Base-by-base conservation (phyloP, 495 filamentous ascomycete species). In the Penicillium ucsense region DNA sequence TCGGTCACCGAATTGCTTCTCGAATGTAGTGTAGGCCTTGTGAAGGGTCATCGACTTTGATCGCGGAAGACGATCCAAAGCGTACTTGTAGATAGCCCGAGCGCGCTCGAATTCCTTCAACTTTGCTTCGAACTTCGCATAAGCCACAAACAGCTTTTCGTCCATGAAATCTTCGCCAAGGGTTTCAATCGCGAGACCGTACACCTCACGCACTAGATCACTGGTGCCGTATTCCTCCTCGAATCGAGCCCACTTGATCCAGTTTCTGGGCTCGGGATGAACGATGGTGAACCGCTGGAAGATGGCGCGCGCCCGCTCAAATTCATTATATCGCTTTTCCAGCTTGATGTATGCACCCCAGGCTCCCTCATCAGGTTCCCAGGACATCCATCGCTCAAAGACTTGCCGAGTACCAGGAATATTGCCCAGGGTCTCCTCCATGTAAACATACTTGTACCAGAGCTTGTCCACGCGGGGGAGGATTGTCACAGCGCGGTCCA, bases 371-470 rank as follows among this genome's bases (percentile, higher is more conserved):
- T 95, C 88, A 4, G 92, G 92, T 64, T 96, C 86, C 92, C 92
- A 98, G 47, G 85, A 82, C 85, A 97, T 89, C 94, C 94, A 98
- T 38, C 92, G 75, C 70, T 98, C 94, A 63, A 97, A 98, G 3
- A 97, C 88, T 61, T 94, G 88, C 43, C 92, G 76, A 11, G 89
- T 94, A 10, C 92, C 92, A 5, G 90, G 81, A 36, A 98, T 83
- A 55, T 98, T 96, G 5, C 86, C 84, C 37, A 98, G 72, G 43
- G 89, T 97, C 75, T 98, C 94, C 64, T 96, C 92, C 86, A 97
- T 94, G 60, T 95, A 95, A 31, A 94, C 88, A 76, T 95, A 97
- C 62, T 96, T 95, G 67, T 91, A 97, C 92, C 92, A 98, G 43
- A 98, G 72, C 71, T 96, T 96, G 62, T 95, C 86, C 30, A 96